Evolutionary conservation across 805 yeast genomes (phyloP).

Genomic region (Candida sanyiensis): DNA sequence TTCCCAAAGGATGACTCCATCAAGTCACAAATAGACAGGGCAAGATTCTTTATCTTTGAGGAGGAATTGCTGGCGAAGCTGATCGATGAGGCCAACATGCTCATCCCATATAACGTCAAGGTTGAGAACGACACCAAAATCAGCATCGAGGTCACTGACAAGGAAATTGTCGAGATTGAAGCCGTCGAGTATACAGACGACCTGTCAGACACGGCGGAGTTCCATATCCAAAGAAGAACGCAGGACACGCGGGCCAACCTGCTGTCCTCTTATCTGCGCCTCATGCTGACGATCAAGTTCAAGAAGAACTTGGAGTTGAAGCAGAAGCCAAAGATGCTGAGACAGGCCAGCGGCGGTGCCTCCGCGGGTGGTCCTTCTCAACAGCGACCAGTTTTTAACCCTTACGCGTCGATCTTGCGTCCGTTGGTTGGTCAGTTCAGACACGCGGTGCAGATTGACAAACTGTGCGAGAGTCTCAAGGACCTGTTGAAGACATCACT

Average conservation of each 20-base stretch:
- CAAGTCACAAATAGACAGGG: slow-evolving; percentile 53
- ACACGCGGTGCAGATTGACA: slow-evolving; percentile 41
- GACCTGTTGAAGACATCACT: slow-evolving; percentile 11
- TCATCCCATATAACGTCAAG: slow-evolving; percentile 64
- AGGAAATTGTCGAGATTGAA: slow-evolving; percentile 68
- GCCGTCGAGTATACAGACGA: slow-evolving; percentile 40
- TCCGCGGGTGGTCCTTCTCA: not conserved
- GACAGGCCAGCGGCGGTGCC: slow-evolving; percentile 3
- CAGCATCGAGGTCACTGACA: slow-evolving; percentile 50
- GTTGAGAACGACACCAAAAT: slow-evolving; percentile 60
- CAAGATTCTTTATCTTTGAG: slow-evolving; percentile 76
- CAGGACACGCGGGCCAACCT: slow-evolving; percentile 33
- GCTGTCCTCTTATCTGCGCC: slow-evolving; percentile 28
- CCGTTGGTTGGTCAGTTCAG: slow-evolving; percentile 55
- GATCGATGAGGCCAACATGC: slow-evolving; percentile 64
- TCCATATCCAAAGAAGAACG: slow-evolving; percentile 26
- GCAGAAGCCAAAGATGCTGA: slow-evolving; percentile 19
- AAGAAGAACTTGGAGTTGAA: slow-evolving; percentile 31
- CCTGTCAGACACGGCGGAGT: slow-evolving; percentile 31
- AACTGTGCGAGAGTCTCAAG: slow-evolving; percentile 14
- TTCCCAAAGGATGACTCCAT: slow-evolving; percentile 32
- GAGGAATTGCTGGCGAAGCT: slow-evolving; percentile 81
- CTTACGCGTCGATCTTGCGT: slow-evolving; percentile 43
- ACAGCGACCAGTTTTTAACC: slow-evolving; percentile 23
- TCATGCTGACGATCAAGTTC: slow-evolving; percentile 33